These are phyloP conservation scores for Blepharisma stoltei DNA, from an alignment of 73 alveolate genomes.

Conservation along the genomic window DNA sequence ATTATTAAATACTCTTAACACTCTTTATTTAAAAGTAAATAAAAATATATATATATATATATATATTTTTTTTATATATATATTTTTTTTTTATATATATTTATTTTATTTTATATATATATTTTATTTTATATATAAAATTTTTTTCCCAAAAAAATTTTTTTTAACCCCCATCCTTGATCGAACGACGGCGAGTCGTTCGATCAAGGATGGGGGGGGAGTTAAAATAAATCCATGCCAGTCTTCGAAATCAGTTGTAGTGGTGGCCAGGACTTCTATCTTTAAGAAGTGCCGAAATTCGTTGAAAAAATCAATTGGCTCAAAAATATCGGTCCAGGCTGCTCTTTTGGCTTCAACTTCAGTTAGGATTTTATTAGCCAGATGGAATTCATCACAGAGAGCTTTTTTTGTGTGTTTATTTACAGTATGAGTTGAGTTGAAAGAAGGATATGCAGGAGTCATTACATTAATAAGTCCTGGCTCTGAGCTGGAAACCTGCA, in stretches of 20 bases:
- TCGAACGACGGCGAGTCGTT: no score
- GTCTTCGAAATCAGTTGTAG: constrained; percentile 34
- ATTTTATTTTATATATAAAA: no score
- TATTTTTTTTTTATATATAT: no score
- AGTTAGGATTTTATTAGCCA: constrained; percentile 53
- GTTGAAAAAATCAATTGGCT: constrained; percentile 65
- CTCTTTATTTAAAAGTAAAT: no score
- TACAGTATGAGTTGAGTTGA: constrained; percentile 78
- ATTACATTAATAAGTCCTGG: constrained; percentile 69
- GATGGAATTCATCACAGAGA: constrained; percentile 70
- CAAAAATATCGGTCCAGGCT: constrained; percentile 72
- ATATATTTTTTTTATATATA: no score
- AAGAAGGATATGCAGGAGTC: constrained; percentile 92
- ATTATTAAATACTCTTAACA: no score
- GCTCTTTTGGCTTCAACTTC: constrained; percentile 44
- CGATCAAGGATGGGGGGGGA: no score
- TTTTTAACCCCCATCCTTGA: no score
- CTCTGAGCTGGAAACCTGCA: neutral
- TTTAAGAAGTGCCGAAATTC: constrained; percentile 65
- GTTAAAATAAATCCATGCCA: constrained; percentile 51
- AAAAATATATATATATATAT: no score
- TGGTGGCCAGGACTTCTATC: constrained; percentile 63
- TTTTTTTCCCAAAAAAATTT: no score
- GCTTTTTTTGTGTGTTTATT: constrained; percentile 67
- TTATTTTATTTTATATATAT: no score